Percentiles rank a stretch among this genome's conserved stretches.
Conservation (phyloP, 805 yeast species). For the Tetrapisispora nanseiensis region DNA sequence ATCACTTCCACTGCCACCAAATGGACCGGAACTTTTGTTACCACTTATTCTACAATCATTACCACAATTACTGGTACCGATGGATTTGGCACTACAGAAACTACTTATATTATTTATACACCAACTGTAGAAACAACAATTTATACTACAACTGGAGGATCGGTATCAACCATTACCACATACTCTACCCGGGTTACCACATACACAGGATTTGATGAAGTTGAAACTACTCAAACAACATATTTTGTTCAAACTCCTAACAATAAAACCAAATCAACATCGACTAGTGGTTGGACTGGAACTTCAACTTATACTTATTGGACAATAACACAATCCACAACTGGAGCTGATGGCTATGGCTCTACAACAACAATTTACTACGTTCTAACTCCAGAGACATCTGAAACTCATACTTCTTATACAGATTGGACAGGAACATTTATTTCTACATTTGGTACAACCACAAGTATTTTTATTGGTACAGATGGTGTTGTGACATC, state of each 20-base stretch:
- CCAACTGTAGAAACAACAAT: not conserved
- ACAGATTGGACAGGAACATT: not conserved
- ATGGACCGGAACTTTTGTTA: not conserved
- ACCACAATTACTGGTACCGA: conserved; percentile 3
- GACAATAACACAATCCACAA: not conserved
- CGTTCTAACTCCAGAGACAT: conserved; percentile 1
- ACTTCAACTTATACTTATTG: not conserved
- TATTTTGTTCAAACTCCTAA: conserved; percentile 1
- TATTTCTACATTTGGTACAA: not conserved
- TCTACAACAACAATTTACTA: conserved; percentile 1
- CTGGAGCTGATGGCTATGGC: conserved; percentile 4
- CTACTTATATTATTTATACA: conserved; percentile 1
- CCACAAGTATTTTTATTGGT: not conserved
- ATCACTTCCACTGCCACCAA: not conserved
- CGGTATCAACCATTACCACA: not conserved
- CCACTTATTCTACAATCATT: not conserved
- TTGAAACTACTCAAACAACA: not conserved
- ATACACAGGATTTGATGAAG: conserved; percentile 3
- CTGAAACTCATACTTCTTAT: not conserved
- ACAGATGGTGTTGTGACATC: not conserved
- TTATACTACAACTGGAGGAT: not conserved
- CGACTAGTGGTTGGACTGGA: not conserved
- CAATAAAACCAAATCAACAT: not conserved
- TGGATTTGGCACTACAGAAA: conserved; percentile 4
- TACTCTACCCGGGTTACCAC: not conserved